Base-by-base conservation (phyloP, 768 basidiomycete genomes). In the Podaxis mareebaensis region DNA sequence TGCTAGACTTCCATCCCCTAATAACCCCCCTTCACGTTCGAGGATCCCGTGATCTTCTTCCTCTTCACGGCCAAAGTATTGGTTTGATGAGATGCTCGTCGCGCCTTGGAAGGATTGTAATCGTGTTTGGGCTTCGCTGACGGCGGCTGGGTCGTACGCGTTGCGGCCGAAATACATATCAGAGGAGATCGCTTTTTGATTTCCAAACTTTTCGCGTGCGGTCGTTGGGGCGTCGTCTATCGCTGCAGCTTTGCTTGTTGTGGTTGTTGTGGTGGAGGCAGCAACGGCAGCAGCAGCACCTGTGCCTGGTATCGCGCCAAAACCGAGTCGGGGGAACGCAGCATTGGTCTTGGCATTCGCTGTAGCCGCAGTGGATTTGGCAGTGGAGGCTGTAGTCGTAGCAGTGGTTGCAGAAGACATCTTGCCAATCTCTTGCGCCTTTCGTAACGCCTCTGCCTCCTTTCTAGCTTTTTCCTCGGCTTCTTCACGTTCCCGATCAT, bases 161-260 rank as follows among this genome's bases (percentile, higher is more conserved):
- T 91, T 91, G 46, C 96, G 85, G 24, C 90, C 94, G 73, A 99
- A 99, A 80, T 90, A 98, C 92, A 95, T 95, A 71, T 99, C 97
- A 3, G 95, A 96, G 4, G 96, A 98, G 73, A 99, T 99, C 59
- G 86, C 95, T 73, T 98, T 99, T 73, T 99, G 97, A 64, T 71
- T 74, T 2, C 94, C 93, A 73, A 99, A 99, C 69, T 92, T 93
- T 7, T 96, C 91, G 62, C 95, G 87, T 1, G 97, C 96, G 17
- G 85, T 85, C 4, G 87, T 95, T 0, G 88, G 87, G 28, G 87
- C 78, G 58, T 92, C 86, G 56, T 88, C 89, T 4, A 53, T 73
- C 2, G 75, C 71, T 3, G 76, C 66, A 6, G 71, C 69, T 22
- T 64, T 71, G 20, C 76, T 78, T 17, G 79, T 75, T 62, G 73